A percentile compares a stretch with the other conserved stretches of the same genome.
phyloP scores from a whole-genome alignment of 805 yeast species.

The Kodamaea nitidulidarum region DNA sequence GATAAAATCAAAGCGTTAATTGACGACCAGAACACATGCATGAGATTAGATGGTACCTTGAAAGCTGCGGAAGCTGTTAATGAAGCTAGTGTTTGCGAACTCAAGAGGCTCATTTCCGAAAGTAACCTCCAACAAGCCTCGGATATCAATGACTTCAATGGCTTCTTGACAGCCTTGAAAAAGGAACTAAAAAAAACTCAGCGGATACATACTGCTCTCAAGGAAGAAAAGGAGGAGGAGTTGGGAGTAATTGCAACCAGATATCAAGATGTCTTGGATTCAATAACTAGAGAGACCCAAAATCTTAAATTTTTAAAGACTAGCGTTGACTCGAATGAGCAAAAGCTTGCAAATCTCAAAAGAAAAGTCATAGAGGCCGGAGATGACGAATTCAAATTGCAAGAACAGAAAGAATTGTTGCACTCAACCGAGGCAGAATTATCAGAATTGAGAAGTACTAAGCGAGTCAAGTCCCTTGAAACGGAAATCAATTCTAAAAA shows the following conservation, averaged over 20 bases:
- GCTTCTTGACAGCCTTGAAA: not conserved
- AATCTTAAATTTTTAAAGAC: constrained; percentile 35
- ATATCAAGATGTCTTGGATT: constrained; percentile 17
- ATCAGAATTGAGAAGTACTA: constrained; percentile 17
- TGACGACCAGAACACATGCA: constrained; percentile 25
- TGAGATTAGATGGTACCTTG: constrained; percentile 54
- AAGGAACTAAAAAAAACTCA: not conserved
- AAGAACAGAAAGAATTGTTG: constrained; percentile 42
- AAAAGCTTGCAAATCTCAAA: constrained; percentile 36
- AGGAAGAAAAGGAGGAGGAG: constrained; percentile 2
- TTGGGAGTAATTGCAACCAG: constrained; percentile 8
- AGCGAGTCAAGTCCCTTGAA: constrained; percentile 24
- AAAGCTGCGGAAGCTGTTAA: constrained; percentile 34
- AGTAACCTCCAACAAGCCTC: not conserved
- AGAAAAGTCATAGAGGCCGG: constrained; percentile 34
- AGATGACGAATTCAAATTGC: constrained; percentile 45
- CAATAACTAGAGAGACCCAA: constrained; percentile 40
- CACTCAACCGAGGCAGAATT: constrained; percentile 34
- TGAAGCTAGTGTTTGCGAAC: not conserved
- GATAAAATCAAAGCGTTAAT: constrained; percentile 18
- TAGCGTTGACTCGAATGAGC: constrained; percentile 36
- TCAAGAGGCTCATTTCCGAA: constrained; percentile 10
- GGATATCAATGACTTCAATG: constrained; percentile 8
- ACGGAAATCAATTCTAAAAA: constrained; percentile 36
- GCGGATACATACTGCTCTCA: not conserved